A percentile compares a stretch with the other conserved stretches of the same genome.
Conservation (phyloP, 169 alveolate species). For the Cryptosporidium felis region DNA sequence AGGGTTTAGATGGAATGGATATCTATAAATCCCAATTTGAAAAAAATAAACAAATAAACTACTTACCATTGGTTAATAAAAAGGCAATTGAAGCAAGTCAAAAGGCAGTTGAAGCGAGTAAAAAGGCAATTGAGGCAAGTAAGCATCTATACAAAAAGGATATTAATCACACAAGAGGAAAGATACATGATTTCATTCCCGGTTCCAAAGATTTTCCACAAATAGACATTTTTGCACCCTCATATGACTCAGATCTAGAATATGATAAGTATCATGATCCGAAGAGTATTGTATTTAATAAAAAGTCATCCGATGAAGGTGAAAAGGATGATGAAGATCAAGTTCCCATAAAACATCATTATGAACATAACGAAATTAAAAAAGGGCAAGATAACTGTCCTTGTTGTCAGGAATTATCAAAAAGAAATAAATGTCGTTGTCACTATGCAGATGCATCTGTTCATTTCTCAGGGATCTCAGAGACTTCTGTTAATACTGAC, state of each 20-base stretch:
- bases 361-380: neutral
- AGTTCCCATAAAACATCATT: neutral
- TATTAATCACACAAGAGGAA: constrained; percentile 26
- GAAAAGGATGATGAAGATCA: neutral
- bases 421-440: constrained; percentile 28
- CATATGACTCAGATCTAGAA: constrained; percentile 45
- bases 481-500: constrained; percentile 65
- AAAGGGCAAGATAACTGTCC: constrained; percentile 15
- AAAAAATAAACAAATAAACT: neutral
- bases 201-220: constrained; percentile 56
- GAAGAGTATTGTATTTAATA: neutral
- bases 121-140: constrained; percentile 31
- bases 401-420: constrained; percentile 27
- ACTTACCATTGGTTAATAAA: constrained; percentile 22
- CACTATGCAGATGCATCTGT: constrained; percentile 67
- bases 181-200: constrained; percentile 55
- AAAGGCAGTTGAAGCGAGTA: constrained; percentile 57
- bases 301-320: neutral
- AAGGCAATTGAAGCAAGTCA: constrained; percentile 42
- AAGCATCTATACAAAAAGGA: constrained; percentile 14
- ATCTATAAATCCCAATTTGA: neutral
- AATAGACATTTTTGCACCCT: constrained; percentile 64
- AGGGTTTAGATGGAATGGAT: neutral
- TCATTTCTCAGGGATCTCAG: constrained; percentile 34
- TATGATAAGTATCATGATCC: constrained; percentile 42